Conservation (phyloP, 306 rosid genomes). For the Pachyrhizus erosus region DNA sequence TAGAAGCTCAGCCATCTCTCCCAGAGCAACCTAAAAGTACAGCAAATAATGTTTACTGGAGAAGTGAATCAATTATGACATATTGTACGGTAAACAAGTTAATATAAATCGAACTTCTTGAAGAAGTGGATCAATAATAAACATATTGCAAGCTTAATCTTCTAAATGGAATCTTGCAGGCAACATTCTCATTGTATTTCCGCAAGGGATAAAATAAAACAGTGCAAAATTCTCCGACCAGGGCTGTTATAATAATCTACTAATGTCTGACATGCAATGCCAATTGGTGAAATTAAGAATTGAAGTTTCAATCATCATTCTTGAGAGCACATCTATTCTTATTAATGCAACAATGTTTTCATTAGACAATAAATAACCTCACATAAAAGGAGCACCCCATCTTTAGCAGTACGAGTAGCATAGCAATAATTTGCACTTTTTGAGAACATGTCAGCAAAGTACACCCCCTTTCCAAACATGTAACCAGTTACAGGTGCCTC, state of each 20-base stretch:
- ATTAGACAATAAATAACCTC: conserved; percentile 70
- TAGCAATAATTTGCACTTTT: conserved; percentile 97
- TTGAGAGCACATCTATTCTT: background rate
- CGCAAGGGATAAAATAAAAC: conserved; percentile 32
- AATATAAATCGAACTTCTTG: conserved; percentile 23
- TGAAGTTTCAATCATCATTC: conserved; percentile 30
- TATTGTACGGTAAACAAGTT: background rate
- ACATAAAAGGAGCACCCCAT: conserved; percentile 92
- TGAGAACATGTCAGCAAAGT: conserved; percentile 99
- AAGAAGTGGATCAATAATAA: conserved; percentile 30
- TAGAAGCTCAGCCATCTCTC: conserved; percentile 88
- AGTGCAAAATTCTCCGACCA: conserved; percentile 26
- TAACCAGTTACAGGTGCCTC: conserved; percentile 96
- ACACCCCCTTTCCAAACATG: conserved; percentile 98
- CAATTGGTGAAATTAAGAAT: conserved; percentile 22
- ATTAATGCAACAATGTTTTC: conserved; percentile 1
- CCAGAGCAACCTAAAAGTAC: conserved; percentile 79
- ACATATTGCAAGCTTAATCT: conserved; percentile 25
- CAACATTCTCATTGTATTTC: conserved; percentile 10
- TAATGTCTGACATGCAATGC: conserved; percentile 26
- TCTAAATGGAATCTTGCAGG: conserved; percentile 18
- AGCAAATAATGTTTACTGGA: conserved; percentile 6
- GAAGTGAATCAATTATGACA: background rate
- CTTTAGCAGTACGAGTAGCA: conserved; percentile 55
- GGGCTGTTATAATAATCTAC: conserved; percentile 26